Base-by-base conservation (phyloP, 192 early-diverging fungal genomes). In the Podila epicladia region DNA sequence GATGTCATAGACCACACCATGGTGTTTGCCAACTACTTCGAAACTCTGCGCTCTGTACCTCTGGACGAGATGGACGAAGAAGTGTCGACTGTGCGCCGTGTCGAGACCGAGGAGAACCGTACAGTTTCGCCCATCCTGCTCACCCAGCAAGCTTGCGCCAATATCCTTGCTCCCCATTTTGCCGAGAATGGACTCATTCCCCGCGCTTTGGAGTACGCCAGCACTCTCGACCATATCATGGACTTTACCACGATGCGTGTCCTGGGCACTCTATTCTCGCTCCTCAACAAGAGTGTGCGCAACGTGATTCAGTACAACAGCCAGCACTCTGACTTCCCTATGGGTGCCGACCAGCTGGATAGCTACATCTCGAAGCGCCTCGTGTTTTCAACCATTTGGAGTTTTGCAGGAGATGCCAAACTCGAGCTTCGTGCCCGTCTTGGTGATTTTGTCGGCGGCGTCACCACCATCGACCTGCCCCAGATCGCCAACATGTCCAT, bases 321-420 rank as follows among this genome's bases (percentile, higher is more conserved):
- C 20, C 91, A 95, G 69, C 97, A 99, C 86, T 73, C 89, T 2
- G 98, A 99, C 83, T 99, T 99, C 85, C 98, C 98, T 0, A 89
- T 99, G 91, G 69, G 84, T 9, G 71, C 84, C 6, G 95, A 95
- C 11, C 89, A 91, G 22, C 79, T 95, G 19, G 95, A 97, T 76
- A 73, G 74, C 24, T 97, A 95, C 67, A 82, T 98, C 35, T 85
- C 89, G 35, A 96, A 95, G 82, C 91, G 94, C n/a, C 85, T 99
- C 28, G 82, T 94, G 12, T 82, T 94, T 48, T 90, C 94, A 7
- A 59, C 97, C 20, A 92, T 98, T 37, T 99, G 98, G 98, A 95
- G 94, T 90, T 95, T 99, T 66, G 87, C 96, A 24, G 98, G 98
- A 67, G 97, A 98, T 70, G 84, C 93, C 15, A 89, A 92, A 53